A percentile compares a stretch with the other conserved stretches of the same genome.
These are phyloP conservation scores for Pyrenula massariospora DNA, from an alignment of 495 filamentous ascomycete species.

Conservation along the genomic window DNA sequence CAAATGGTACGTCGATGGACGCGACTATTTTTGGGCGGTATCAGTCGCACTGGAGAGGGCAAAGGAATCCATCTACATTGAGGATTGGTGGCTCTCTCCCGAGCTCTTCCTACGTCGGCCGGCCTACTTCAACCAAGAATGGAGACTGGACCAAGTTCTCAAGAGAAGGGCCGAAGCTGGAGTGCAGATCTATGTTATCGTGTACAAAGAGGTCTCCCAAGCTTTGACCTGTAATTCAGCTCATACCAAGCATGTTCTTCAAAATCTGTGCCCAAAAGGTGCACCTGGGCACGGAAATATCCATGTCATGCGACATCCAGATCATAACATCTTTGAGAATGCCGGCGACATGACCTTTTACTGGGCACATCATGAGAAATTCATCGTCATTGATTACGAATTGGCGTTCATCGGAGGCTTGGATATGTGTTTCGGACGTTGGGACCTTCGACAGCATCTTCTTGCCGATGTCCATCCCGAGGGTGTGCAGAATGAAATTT, in stretches of 20 bases:
- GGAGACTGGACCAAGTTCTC: slow-evolving; percentile 74
- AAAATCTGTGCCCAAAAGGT: slow-evolving; percentile 69
- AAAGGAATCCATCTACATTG: slow-evolving; percentile 89
- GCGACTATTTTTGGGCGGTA: slow-evolving; percentile 90
- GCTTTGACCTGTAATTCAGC: slow-evolving; percentile 85
- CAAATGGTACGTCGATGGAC: slow-evolving; percentile 95
- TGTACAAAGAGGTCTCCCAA: slow-evolving; percentile 82
- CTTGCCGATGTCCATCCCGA: slow-evolving; percentile 81
- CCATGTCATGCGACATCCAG: slow-evolving; percentile 78
- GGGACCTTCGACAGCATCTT: slow-evolving; percentile 78
- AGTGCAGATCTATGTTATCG: slow-evolving; percentile 87
- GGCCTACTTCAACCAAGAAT: slow-evolving; percentile 70
- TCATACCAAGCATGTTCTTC: slow-evolving; percentile 84
- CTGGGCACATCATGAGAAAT: slow-evolving; percentile 97
- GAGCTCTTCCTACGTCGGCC: slow-evolving; percentile 85
- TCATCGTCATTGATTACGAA: slow-evolving; percentile 85
- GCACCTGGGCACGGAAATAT: slow-evolving; percentile 78
- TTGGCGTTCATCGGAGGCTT: slow-evolving; percentile 87
- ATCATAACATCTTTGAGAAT: slow-evolving; percentile 92
- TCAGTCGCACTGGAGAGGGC: slow-evolving; percentile 77
- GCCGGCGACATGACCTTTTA: slow-evolving; percentile 95
- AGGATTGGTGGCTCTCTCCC: slow-evolving; percentile 93
- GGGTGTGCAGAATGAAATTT: slow-evolving; percentile 71
- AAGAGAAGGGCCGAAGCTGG: slow-evolving; percentile 84
- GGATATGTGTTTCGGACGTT: slow-evolving; percentile 92